Evolutionary conservation across 1,139 yeast genomes (phyloP).

Genomic region (Arxiozyma slooffiae): DNA sequence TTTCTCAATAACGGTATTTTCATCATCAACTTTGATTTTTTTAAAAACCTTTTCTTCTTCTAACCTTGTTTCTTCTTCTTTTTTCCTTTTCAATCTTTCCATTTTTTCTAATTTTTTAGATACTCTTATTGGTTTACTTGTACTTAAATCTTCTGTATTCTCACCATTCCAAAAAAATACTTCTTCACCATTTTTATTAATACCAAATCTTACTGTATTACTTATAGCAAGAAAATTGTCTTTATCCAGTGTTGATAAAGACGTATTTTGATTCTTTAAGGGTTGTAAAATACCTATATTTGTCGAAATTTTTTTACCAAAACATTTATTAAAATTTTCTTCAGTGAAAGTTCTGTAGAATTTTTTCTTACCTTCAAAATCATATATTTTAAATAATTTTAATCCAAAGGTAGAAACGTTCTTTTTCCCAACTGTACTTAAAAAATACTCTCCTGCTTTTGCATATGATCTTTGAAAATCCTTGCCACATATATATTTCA

Average conservation of each 20-base stretch:
- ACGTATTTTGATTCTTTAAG: slow-evolving; percentile 7
- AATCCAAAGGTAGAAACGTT: slow-evolving; percentile 31
- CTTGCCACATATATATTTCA: slow-evolving; percentile 43
- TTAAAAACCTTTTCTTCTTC: slow-evolving; percentile 1
- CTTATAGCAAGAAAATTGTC: slow-evolving; percentile 21
- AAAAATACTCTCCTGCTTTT: slow-evolving; percentile 40
- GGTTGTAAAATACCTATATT: slow-evolving; percentile 4
- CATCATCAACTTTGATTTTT: slow-evolving; percentile 1
- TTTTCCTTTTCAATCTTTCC: background rate
- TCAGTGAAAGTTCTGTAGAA: slow-evolving; percentile 59
- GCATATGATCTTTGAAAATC: slow-evolving; percentile 43
- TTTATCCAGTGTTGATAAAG: slow-evolving; percentile 14
- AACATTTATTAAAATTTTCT: slow-evolving; percentile 31
- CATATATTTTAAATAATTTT: slow-evolving; percentile 53
- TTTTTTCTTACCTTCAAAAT: slow-evolving; percentile 63
- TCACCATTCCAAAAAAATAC: slow-evolving; percentile 30
- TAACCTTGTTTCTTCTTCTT: background rate
- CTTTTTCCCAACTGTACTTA: slow-evolving; percentile 32
- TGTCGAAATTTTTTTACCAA: slow-evolving; percentile 8
- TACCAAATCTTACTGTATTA: slow-evolving; percentile 24
- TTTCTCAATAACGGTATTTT: background rate
- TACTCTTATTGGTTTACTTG: slow-evolving; percentile 15
- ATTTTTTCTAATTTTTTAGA: slow-evolving; percentile 15
- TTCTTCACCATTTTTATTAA: slow-evolving; percentile 13
- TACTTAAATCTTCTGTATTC: slow-evolving; percentile 14